phyloP scores from a whole-genome alignment of 1,284 basidiomycete species.

The Hypsizygus ulmarius region DNA sequence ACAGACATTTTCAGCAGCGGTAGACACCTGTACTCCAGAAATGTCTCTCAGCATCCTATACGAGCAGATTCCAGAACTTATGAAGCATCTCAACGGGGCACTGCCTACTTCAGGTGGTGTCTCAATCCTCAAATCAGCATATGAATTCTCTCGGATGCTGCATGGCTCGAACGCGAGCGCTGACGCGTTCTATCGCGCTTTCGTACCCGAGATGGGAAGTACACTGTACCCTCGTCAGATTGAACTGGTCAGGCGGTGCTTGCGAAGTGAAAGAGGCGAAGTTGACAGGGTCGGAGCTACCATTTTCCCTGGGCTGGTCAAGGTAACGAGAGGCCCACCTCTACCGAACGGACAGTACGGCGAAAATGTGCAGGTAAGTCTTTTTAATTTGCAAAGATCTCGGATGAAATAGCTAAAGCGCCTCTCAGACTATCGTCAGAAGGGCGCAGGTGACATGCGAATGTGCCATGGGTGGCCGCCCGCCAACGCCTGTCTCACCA shows the following conservation, averaged over 20 bases:
- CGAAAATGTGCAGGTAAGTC: slow-evolving; percentile 51
- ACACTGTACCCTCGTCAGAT: slow-evolving; percentile 65
- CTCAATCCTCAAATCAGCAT: slow-evolving; percentile 64
- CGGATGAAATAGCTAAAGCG: slow-evolving; percentile 4
- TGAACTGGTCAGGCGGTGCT: slow-evolving; percentile 75
- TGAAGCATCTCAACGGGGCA: slow-evolving; percentile 45
- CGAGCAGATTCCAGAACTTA: slow-evolving; percentile 65
- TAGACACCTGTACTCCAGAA: slow-evolving; percentile 67
- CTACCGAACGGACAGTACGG: slow-evolving; percentile 33
- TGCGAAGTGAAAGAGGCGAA: slow-evolving; percentile 69
- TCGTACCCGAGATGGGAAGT: slow-evolving; percentile 74
- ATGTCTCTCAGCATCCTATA: slow-evolving; percentile 62
- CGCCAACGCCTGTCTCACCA: slow-evolving; percentile 17
- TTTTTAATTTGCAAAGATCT: background rate
- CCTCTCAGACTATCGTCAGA: slow-evolving; percentile 58
- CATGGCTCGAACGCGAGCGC: slow-evolving; percentile 64
- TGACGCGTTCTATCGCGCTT: slow-evolving; percentile 79
- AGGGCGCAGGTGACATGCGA: slow-evolving; percentile 83
- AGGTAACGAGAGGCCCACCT: slow-evolving; percentile 52
- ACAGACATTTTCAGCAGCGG: slow-evolving; percentile 80
- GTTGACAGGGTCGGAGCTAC: slow-evolving; percentile 72
- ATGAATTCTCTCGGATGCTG: slow-evolving; percentile 77
- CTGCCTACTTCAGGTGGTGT: slow-evolving; percentile 41
- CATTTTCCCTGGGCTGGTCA: slow-evolving; percentile 81
- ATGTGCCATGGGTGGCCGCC: slow-evolving; percentile 54